These are phyloP conservation scores for Lyophyllum decastes DNA, from an alignment of 768 basidiomycete species.

Conservation along the genomic window DNA sequence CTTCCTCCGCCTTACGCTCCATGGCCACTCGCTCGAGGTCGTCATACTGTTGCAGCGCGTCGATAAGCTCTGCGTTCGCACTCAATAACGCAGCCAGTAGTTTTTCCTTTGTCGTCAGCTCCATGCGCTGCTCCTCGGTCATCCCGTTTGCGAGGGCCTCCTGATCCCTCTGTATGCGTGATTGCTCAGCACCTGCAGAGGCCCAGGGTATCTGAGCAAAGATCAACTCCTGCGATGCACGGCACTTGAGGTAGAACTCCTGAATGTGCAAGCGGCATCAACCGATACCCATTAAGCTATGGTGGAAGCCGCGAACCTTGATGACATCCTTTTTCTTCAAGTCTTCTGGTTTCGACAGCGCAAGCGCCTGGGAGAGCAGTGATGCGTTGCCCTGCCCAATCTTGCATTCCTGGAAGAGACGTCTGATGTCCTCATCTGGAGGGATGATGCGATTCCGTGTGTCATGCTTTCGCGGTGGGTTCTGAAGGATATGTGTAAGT, in stretches of 20 bases:
- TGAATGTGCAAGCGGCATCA: constrained; percentile 30
- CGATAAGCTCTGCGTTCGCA: constrained; percentile 71
- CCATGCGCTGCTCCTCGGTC: constrained; percentile 33
- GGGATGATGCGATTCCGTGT: constrained; percentile 55
- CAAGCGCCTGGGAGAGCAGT: constrained; percentile 70
- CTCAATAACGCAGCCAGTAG: constrained; percentile 72
- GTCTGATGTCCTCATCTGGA: constrained; percentile 80
- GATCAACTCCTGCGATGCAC: constrained; percentile 81
- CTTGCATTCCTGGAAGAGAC: constrained; percentile 83
- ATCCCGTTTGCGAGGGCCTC: constrained; percentile 17
- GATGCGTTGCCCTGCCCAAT: constrained; percentile 82
- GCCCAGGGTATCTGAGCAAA: constrained; percentile 93
- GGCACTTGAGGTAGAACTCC: constrained; percentile 85
- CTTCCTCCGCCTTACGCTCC: constrained; percentile 65
- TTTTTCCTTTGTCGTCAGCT: constrained; percentile 71
- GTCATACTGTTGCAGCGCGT: constrained; percentile 72
- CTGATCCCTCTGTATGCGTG: constrained; percentile 41
- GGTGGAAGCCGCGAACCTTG: constrained; percentile 35
- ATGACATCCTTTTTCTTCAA: constrained; percentile 66
- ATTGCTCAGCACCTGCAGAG: constrained; percentile 75
- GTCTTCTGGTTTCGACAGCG: constrained; percentile 70
- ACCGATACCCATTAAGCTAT: background rate
- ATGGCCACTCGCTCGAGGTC: constrained; percentile 71
- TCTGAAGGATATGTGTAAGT: constrained; percentile 12
- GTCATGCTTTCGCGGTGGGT: constrained; percentile 34